A percentile compares a stretch with the other conserved stretches of the same genome.
Conservation (phyloP, 1,284 basidiomycete species). For the Nidula niveotomentosa region DNA sequence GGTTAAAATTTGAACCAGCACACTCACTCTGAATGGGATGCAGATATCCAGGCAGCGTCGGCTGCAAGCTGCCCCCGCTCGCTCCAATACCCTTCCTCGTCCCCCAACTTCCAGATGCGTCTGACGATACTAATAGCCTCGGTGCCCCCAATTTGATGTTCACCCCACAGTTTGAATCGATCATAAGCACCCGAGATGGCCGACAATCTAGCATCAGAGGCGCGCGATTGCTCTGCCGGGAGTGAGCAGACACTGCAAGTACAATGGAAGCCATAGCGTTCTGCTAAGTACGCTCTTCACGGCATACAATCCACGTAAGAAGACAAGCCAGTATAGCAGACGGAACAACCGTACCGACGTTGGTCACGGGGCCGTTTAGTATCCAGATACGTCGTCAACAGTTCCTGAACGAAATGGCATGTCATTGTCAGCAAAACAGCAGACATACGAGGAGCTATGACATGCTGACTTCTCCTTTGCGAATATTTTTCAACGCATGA, state of each 20-base stretch:
- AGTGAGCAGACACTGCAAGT: constrained; percentile 56
- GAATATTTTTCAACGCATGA: constrained; percentile 53
- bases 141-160: constrained; percentile 36
- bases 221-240: constrained; percentile 38
- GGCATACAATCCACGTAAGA: neutral
- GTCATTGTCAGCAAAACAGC: neutral
- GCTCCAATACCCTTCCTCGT: constrained; percentile 62
- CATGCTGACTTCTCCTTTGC: constrained; percentile 44
- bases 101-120: constrained; percentile 54
- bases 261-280: constrained; percentile 58
- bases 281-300: constrained; percentile 41
- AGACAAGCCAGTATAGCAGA: neutral
- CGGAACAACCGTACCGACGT: constrained; percentile 38
- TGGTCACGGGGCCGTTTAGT: constrained; percentile 50
- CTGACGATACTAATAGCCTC: constrained; percentile 47
- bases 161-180: constrained; percentile 47
- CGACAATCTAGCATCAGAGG: constrained; percentile 48
- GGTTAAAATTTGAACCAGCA: neutral
- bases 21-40: constrained; percentile 59
- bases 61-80: constrained; percentile 61
- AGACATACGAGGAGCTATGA: too few relatives aligned
- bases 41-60: constrained; percentile 56
- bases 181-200: constrained; percentile 43
- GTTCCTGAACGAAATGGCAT: constrained; percentile 37
- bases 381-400: constrained; percentile 59